Base-by-base conservation (phyloP, 2,329 filamentous ascomycete genomes). In the Hypoxylon sp. region DNA sequence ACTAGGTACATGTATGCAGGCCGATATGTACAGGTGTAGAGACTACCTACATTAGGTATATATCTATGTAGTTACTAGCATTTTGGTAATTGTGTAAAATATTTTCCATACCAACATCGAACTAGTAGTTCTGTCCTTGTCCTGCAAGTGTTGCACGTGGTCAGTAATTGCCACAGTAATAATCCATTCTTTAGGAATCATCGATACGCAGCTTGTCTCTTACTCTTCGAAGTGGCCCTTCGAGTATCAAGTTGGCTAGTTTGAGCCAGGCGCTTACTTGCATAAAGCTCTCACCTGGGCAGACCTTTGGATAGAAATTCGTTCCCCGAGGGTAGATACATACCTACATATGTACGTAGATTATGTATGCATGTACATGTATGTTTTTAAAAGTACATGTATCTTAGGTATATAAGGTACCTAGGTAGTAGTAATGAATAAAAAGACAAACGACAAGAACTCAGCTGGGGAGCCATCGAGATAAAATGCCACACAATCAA, bases 211-310 rank as follows among this genome's bases (percentile, higher is more conserved):
- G 58, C 30, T 34, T 60, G 53, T 63, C 52, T 30, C 44, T 52
- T 50, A 2, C 48, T 49, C 30, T 57, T 43, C 32, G 26, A 55
- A 49, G 47, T 26, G 4, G 24, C 24, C 24, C 30, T 57, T 43
- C 32, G 26, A 55, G 53, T 51, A 53, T 28, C 6, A 39, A 48
- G 22, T 44, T 55, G 24, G 41, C 59, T 37, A 47, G 54, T 54
- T 41, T 20, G 50, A 48, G 32, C 55, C 46, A 54, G 48, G 57
- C 61, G 64, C 64, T 64, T 67, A 65, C 62, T 59, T 51, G 64
- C 61, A 56, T 64, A 58, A 56, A 55, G 59, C 24, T 24, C 60
- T 57, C 37, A 53, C 53, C 46, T 39, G 28, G n/a, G 20, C 28
- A 46, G 37, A 28, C 48, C 57, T 57, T 56, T 56, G 49, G 49